Evolutionary conservation across 2,329 filamentous ascomycete genomes (phyloP).

Genomic region (Aureobasidium sp.): DNA sequence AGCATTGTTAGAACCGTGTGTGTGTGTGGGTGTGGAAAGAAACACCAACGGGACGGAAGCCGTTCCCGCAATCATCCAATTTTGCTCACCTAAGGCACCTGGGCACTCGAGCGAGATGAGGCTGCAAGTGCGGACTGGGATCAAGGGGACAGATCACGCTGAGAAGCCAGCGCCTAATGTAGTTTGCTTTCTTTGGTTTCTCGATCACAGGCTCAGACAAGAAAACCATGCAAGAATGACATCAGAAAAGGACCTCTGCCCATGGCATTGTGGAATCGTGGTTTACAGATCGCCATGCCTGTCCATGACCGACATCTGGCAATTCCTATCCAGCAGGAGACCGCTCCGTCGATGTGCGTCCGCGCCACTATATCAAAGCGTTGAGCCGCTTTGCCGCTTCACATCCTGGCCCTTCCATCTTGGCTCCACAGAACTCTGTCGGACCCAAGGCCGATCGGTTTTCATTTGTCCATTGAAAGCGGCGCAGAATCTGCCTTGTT

Average conservation of each 20-base stretch:
- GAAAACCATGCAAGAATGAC: background rate
- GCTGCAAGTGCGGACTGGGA: background rate
- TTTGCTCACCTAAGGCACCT: background rate
- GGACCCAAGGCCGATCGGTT: too few relatives aligned
- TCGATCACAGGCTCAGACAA: too few relatives aligned
- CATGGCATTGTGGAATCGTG: constrained; percentile 1
- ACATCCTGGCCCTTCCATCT: background rate
- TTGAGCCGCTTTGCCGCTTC: constrained; percentile 2
- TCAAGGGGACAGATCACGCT: background rate
- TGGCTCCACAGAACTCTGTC: background rate
- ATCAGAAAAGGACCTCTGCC: background rate
- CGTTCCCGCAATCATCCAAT: too few relatives aligned
- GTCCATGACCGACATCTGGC: background rate
- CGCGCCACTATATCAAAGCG: background rate
- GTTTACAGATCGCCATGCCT: background rate
- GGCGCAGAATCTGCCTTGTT: too few relatives aligned
- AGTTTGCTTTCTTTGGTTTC: too few relatives aligned
- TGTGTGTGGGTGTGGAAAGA: too few relatives aligned
- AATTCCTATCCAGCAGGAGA: background rate
- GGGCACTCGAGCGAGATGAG: too few relatives aligned
- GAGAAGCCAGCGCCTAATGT: background rate
- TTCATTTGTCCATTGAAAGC: too few relatives aligned
- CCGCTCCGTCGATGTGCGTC: background rate
- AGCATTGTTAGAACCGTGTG: too few relatives aligned
- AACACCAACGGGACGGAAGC: too few relatives aligned